Conservation (phyloP, 805 yeast genomes). For the Saccharomycopsis amapae region DNA sequence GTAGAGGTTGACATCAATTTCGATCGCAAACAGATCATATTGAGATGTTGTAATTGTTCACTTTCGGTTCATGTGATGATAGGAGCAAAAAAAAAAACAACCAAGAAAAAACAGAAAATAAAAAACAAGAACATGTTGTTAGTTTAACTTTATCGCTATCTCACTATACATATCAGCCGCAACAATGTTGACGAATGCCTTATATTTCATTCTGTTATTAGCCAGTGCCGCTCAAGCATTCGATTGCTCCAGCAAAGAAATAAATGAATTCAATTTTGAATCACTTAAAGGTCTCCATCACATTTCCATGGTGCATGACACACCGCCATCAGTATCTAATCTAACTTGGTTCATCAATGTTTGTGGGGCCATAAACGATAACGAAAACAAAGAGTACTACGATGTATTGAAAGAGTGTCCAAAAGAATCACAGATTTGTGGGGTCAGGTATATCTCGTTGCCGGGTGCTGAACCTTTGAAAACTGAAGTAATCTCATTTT, state of each 20-base stretch:
- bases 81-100: no score
- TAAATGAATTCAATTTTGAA: constrained; percentile 34
- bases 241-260: constrained; percentile 10
- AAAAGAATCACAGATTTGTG: constrained; percentile 70
- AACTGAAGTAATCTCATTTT: constrained; percentile 58
- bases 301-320: constrained; percentile 36
- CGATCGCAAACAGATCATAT: no score
- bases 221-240: constrained; percentile 8
- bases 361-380: constrained; percentile 45
- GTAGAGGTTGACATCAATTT: no score
- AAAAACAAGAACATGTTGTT: neutral
- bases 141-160: neutral
- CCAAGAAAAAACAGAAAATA: no score
- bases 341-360: constrained; percentile 65
- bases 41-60: no score
- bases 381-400: constrained; percentile 28
- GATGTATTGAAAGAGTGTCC: constrained; percentile 49
- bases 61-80: no score
- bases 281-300: constrained; percentile 43
- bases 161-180: neutral
- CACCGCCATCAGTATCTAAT: constrained; percentile 74
- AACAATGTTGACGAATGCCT: neutral
- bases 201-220: neutral
- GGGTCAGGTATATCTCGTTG: constrained; percentile 48
- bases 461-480: constrained; percentile 40